A percentile compares a stretch with the other conserved stretches of the same genome.
Evolutionary conservation across 345 rosid species (phyloP).

Genomic region (Populus deltoides): DNA sequence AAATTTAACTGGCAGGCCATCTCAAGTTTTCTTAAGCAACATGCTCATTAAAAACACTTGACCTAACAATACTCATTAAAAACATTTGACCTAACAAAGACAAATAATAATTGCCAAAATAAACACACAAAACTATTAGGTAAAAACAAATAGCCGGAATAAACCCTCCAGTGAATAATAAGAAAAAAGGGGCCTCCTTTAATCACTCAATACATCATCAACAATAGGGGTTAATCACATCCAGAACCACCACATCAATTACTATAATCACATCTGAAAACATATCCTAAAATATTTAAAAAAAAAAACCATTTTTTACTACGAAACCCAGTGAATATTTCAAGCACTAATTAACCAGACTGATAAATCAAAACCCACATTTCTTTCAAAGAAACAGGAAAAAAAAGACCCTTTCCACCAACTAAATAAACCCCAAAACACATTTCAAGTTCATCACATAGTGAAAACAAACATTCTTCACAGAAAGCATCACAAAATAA

Average conservation of each 20-base stretch:
- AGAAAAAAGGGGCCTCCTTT: background rate
- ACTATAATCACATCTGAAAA: background rate
- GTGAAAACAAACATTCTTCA: background rate
- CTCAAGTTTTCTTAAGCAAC: background rate
- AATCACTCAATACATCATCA: background rate
- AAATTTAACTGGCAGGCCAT: background rate
- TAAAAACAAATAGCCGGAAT: background rate
- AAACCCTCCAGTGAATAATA: background rate
- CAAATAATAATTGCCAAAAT: constrained; percentile 1
- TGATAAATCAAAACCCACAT: too few relatives aligned
- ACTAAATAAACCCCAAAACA: constrained; percentile 5
- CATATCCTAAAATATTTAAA: background rate
- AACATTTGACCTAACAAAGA: background rate
- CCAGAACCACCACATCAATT: background rate
- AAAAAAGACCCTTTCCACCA: background rate
- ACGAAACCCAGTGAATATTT: background rate
- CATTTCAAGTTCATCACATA: background rate
- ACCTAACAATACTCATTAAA: background rate
- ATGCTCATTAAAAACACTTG: background rate
- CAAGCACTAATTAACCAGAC: background rate
- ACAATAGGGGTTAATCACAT: background rate
- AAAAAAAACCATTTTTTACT: background rate
- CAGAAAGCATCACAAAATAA: background rate
- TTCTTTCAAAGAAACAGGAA: background rate
- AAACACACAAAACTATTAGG: background rate